Evolutionary conservation across 768 basidiomycete species (phyloP), one percentile per base, ranked within the genome.

Genomic region (Mrakia gelida): DNA sequence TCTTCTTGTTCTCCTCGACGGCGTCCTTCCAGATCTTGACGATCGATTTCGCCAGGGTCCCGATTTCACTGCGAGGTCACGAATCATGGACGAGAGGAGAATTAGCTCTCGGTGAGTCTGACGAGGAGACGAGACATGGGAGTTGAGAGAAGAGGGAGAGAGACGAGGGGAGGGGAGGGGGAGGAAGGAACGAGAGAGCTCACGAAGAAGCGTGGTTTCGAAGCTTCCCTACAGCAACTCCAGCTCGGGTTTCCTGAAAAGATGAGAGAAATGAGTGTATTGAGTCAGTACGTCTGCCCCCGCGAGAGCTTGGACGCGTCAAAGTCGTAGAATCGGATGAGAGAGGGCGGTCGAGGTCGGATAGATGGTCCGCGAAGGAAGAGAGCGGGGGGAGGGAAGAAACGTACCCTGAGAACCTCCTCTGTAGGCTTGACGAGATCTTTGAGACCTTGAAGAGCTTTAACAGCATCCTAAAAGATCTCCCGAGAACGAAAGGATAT

Each of bases 1-100:
- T 59, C 74, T 75, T 72, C 73, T 89, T 90, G 59, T 65, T 76
- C 23, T 78, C 80, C 78, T 94, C 93, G 49, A 96, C 95, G 79
- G 91, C 91, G 43, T 86, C 88, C 85, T 95, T 95, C 94, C 94
- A 97, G 82, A 91, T 92, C 85, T 90, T 92, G 71, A 97, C 95
- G 65, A 95, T 86, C 80, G 94, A 93, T 84, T 95, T 96, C 26
- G 95, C 93, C 9, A 92, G 86, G 80, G 93, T 92, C 11, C 92
- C 84, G 13, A 97, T 90, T 16, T 90, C 88, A 81, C 91, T 92
- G 18, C 88, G 34, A 30, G 26, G 32, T 18, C 32, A 43, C n/a
- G 23, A 28, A 8, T 32, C 10, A 10, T 10, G 15, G 63, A 67
- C 43, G 13, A n/a, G 13, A 21, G 3, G 5, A 38, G 34, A 41